phyloP scores from a whole-genome alignment of 169 alveolate species.

The Perkinsus chesapeaki region DNA sequence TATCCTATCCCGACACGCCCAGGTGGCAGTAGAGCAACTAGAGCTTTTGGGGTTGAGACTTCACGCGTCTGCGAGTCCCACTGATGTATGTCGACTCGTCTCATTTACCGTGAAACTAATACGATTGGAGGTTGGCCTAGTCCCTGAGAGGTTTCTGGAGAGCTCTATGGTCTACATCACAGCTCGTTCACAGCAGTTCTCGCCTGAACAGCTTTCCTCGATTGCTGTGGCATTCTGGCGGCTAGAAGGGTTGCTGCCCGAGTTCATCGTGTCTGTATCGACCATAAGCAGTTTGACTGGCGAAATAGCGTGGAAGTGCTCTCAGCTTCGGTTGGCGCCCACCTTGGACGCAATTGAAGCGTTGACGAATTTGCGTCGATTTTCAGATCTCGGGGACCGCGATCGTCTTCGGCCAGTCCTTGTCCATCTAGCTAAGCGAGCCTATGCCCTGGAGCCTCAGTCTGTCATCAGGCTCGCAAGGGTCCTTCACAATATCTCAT shows the following conservation, averaged over 20 bases:
- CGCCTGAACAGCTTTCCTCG: not conserved
- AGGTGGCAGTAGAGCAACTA: not conserved
- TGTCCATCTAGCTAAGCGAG: not conserved
- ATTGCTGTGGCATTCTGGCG: not conserved
- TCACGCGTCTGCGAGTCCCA: not conserved
- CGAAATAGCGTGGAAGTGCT: not conserved
- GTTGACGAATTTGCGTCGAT: not conserved
- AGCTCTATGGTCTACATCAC: not conserved
- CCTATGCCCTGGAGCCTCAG: not conserved
- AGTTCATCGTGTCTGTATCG: not conserved
- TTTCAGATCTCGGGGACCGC: not conserved
- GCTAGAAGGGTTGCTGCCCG: not conserved
- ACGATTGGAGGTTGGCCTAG: not conserved
- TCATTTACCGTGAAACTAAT: not conserved
- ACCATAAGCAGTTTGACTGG: not conserved
- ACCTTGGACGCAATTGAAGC: not conserved
- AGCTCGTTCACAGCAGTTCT: not conserved
- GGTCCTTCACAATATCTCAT: not conserved
- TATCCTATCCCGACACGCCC: not conserved
- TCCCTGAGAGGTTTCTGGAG: not conserved
- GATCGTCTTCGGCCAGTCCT: not conserved
- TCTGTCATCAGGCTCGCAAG: not conserved
- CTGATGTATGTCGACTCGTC: not conserved
- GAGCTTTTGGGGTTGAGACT: not conserved
- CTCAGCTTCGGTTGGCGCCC: not conserved